Evolutionary conservation across 1,284 basidiomycete species (phyloP).

Genomic region (Agaricales sp.): DNA sequence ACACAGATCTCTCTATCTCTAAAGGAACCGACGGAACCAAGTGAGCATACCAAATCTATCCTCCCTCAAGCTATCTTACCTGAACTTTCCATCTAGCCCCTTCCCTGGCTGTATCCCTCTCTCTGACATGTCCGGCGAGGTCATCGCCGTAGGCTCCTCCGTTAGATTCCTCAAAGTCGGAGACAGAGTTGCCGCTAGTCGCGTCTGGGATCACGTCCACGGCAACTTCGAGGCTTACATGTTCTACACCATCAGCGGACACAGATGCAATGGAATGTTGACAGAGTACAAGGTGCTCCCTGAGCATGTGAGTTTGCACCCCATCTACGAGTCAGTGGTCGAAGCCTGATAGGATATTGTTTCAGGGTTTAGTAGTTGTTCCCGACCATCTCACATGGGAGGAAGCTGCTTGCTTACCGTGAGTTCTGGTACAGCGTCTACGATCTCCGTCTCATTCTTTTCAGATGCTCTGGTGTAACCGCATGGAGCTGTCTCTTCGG

Average conservation of each 20-base stretch:
- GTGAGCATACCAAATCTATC: too few species aligned
- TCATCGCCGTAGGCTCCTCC: background rate
- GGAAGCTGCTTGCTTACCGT: conserved; percentile 40
- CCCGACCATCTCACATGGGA: conserved; percentile 38
- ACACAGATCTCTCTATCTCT: background rate
- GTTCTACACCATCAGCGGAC: conserved; percentile 31
- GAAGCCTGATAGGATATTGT: conserved; percentile 2
- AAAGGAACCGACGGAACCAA: background rate
- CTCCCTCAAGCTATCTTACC: too few species aligned
- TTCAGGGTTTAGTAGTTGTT: conserved; percentile 30
- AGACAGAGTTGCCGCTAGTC: conserved; percentile 29
- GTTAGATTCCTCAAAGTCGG: conserved; percentile 15
- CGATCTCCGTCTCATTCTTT: background rate
- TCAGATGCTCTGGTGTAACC: conserved; percentile 36
- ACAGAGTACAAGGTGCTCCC: conserved; percentile 41
- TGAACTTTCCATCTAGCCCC: too few species aligned
- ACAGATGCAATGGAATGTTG: conserved; percentile 40
- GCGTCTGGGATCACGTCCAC: conserved; percentile 22
- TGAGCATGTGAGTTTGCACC: conserved; percentile 24
- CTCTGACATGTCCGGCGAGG: conserved; percentile 4
- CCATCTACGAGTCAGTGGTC: conserved; percentile 4
- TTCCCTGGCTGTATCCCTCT: background rate
- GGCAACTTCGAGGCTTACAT: conserved; percentile 26
- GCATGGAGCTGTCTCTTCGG: conserved; percentile 40
- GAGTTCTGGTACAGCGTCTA: conserved; percentile 10